These are phyloP conservation scores for Phlyctochytrium planicorne DNA, from an alignment of 192 early-diverging fungal genomes.

Conservation along the genomic window DNA sequence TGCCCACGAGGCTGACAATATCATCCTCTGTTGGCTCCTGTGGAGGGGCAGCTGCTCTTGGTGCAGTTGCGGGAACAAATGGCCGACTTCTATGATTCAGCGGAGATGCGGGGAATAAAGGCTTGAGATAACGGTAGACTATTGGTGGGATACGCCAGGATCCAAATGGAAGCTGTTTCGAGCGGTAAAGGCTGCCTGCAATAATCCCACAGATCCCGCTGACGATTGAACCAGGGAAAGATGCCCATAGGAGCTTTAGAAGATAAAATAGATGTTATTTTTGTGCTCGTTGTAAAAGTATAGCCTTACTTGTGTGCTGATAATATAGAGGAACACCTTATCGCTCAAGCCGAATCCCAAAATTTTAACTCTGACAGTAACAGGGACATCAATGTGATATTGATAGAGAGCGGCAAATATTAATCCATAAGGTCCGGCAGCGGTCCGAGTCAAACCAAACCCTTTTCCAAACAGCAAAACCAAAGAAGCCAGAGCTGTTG, in stretches of 20 bases:
- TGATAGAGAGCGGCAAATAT: slow-evolving; percentile 34
- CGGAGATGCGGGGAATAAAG: slow-evolving; percentile 12
- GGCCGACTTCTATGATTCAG: not conserved
- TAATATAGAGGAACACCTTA: slow-evolving; percentile 32
- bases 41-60: slow-evolving; percentile 8
- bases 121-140: slow-evolving; percentile 11
- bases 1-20: slow-evolving; percentile 17
- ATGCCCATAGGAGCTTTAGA: slow-evolving; percentile 27
- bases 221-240: slow-evolving; percentile 31
- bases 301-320: slow-evolving; percentile 30
- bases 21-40: slow-evolving; percentile 16
- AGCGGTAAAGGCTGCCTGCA: slow-evolving; percentile 27
- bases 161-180: slow-evolving; percentile 20
- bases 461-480: not conserved
- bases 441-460: slow-evolving; percentile 6
- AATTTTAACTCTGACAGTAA: slow-evolving; percentile 27
- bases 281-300: slow-evolving; percentile 2
- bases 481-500: slow-evolving; percentile 14
- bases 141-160: slow-evolving; percentile 24
- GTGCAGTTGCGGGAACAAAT: not conserved
- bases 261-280: not conserved
- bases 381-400: slow-evolving; percentile 25
- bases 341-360: slow-evolving; percentile 31
- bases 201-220: slow-evolving; percentile 23
- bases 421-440: slow-evolving; percentile 34